Evolutionary conservation across 306 rosid species (phyloP).

Genomic region (Cucurbita ficifolia): DNA sequence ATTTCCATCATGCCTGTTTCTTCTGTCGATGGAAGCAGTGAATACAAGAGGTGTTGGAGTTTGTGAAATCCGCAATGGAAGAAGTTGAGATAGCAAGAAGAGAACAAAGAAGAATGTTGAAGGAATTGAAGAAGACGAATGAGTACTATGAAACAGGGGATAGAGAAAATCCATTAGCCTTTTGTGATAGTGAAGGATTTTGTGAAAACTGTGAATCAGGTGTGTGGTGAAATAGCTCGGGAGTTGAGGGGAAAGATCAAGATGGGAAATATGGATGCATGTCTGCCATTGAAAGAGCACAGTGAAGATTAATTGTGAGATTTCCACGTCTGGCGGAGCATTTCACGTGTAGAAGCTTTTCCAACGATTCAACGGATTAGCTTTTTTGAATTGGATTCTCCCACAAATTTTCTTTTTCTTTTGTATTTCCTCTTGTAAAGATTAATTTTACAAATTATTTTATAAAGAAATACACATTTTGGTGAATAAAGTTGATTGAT

Average conservation of each 20-base stretch:
- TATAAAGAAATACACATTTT: too few species aligned
- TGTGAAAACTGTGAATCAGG: conserved; percentile 47
- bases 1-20: too few species aligned
- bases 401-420: too few species aligned
- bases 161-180: conserved; percentile 31
- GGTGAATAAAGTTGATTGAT: too few species aligned
- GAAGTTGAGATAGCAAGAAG: conserved; percentile 48
- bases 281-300: not conserved
- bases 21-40: too few species aligned
- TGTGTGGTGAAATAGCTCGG: conserved; percentile 29
- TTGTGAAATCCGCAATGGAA: too few species aligned
- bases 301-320: not conserved
- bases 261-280: not conserved
- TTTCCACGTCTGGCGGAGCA: not conserved
- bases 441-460: too few species aligned
- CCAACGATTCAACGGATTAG: not conserved
- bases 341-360: not conserved
- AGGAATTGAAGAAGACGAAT: conserved; percentile 50
- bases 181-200: conserved; percentile 55
- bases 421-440: too few species aligned
- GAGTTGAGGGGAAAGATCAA: conserved; percentile 26
- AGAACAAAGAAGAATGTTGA: conserved; percentile 44
- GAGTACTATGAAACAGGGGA: conserved; percentile 54
- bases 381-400: too few species aligned
- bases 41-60: too few species aligned